A percentile compares a stretch with the other conserved stretches of the same genome.
Conservation (phyloP, 306 rosid genomes). For the Malus fusca region DNA sequence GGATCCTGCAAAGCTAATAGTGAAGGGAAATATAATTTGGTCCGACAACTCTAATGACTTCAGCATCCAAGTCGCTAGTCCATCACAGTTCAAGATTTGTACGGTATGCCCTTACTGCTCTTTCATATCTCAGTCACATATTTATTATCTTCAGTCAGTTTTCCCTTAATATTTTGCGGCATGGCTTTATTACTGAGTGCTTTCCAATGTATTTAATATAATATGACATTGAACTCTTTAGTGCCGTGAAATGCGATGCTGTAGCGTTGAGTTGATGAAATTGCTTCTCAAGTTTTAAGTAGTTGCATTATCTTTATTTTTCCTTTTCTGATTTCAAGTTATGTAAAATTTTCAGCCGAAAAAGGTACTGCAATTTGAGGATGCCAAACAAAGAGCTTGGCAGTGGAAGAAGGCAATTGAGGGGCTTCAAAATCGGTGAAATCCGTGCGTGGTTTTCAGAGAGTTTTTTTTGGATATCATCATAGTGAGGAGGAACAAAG, state of each 20-base stretch:
- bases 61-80: conserved; percentile 74
- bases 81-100: conserved; percentile 86
- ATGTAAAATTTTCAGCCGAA: conserved; percentile 64
- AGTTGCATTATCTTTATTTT: neutral
- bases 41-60: conserved; percentile 88
- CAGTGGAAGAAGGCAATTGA: conserved; percentile 98
- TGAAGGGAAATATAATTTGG: conserved; percentile 91
- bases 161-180: neutral
- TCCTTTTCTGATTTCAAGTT: conserved; percentile 10
- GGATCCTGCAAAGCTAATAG: conserved; percentile 81
- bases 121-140: neutral
- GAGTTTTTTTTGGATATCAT: conserved; percentile 31
- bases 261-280: neutral
- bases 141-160: neutral
- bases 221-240: neutral
- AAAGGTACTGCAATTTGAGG: conserved; percentile 83
- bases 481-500: conserved; percentile 37
- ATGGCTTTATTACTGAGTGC: neutral
- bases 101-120: conserved; percentile 47
- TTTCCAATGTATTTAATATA: neutral
- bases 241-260: neutral
- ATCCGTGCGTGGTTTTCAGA: conserved; percentile 21
- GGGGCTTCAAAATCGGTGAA: conserved; percentile 92
- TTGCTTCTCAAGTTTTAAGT: neutral
- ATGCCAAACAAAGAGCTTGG: conserved; percentile 84